Evolutionary conservation across 192 early-diverging fungal genomes (phyloP).

Genomic region (Gaertneriomyces sp.): DNA sequence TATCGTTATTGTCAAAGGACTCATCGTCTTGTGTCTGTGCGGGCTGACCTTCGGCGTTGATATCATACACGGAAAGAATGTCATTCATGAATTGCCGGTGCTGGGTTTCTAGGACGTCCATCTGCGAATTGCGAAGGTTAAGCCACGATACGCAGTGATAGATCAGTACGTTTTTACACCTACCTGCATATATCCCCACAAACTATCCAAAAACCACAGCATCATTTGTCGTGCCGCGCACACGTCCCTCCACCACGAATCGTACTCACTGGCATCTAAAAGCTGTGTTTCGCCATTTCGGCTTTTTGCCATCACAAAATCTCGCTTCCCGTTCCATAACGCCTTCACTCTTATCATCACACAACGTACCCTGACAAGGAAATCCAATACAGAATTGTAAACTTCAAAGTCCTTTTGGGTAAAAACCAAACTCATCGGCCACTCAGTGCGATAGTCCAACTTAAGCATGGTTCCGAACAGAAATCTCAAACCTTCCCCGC

Average conservation of each 20-base stretch:
- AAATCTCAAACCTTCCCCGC: background rate
- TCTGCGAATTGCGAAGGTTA: conserved; percentile 8
- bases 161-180: background rate
- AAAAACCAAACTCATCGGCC: conserved; percentile 71
- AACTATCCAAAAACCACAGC: conserved; percentile 66
- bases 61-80: no score
- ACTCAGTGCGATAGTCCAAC: conserved; percentile 55
- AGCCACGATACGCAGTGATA: background rate
- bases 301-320: background rate
- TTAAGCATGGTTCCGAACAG: conserved; percentile 50
- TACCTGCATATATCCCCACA: conserved; percentile 74
- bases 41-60: no score
- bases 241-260: conserved; percentile 18
- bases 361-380: conserved; percentile 56
- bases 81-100: conserved; percentile 14
- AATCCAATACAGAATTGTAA: conserved; percentile 62
- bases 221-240: conserved; percentile 56
- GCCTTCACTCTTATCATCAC: conserved; percentile 53
- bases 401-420: conserved; percentile 50
- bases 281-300: background rate
- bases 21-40: no score
- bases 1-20: no score
- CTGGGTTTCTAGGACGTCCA: conserved; percentile 37
- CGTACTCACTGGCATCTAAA: background rate
- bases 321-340: conserved; percentile 31